Percentiles rank a stretch among this genome's conserved stretches.
phyloP scores from a whole-genome alignment of 805 yeast genomes.

The Scheffersomyces coipomensis region DNA sequence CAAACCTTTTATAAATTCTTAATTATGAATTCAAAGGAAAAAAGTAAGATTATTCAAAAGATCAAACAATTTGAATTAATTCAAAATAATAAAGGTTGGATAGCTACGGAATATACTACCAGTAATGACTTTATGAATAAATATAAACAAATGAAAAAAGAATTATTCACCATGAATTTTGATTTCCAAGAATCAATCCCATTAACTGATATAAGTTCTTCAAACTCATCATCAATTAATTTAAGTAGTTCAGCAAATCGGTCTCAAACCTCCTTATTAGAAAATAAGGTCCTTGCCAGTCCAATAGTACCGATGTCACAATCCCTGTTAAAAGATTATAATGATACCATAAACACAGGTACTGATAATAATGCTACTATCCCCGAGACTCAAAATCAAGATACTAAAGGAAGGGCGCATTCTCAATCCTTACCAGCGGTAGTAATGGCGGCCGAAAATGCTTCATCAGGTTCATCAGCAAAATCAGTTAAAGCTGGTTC shows the following conservation, averaged over 20 bases:
- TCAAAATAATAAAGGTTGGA: conserved; percentile 31
- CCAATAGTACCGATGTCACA: conserved; percentile 31
- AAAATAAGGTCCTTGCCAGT: conserved; percentile 26
- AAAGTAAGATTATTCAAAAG: conserved; percentile 8
- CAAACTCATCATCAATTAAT: conserved; percentile 6
- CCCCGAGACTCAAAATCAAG: conserved; percentile 1
- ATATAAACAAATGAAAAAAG: conserved; percentile 22
- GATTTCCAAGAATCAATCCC: conserved; percentile 8
- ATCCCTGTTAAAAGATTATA: conserved; percentile 3
- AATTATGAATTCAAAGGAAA: conserved; percentile 8
- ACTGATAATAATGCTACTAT: background rate
- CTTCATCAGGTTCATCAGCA: conserved; percentile 4
- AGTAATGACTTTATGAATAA: conserved; percentile 24
- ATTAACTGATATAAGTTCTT: conserved; percentile 5
- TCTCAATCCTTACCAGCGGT: conserved; percentile 31
- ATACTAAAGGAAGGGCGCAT: conserved; percentile 27
- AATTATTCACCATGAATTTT: conserved; percentile 12
- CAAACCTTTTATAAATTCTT: conserved; percentile 20
- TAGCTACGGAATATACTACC: conserved; percentile 29
- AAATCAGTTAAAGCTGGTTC: background rate
- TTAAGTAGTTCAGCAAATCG: conserved; percentile 4
- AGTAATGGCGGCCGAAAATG: conserved; percentile 9
- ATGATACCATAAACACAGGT: background rate
- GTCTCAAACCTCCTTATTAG: conserved; percentile 11
- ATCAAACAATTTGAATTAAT: conserved; percentile 19